These are phyloP conservation scores for Petunia secreta DNA, from an alignment of 257 asterid genomes.

Conservation along the genomic window DNA sequence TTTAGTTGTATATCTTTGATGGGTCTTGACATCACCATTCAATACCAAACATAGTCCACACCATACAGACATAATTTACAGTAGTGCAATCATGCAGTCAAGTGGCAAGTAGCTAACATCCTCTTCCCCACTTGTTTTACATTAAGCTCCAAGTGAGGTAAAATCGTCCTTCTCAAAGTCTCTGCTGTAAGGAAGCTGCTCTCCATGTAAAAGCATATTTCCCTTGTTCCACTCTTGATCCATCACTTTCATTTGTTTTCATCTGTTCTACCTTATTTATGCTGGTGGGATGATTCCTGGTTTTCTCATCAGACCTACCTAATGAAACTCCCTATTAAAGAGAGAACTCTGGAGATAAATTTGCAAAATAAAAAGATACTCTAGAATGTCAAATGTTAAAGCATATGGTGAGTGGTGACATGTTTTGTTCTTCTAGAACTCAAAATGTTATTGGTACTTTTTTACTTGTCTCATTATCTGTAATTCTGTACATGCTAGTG, in stretches of 20 bases:
- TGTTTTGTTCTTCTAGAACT: neutral
- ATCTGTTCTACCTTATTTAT: neutral
- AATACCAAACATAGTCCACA: neutral
- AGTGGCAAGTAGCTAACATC: slow-evolving; percentile 7
- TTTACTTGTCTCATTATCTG: neutral
- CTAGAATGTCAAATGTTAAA: neutral
- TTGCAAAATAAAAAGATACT: neutral
- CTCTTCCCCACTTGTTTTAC: neutral
- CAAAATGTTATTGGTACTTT: neutral
- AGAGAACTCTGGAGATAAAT: neutral
- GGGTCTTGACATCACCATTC: slow-evolving; percentile 18
- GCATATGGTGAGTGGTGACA: slow-evolving; percentile 16
- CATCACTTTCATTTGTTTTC: neutral
- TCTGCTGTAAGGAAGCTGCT: neutral
- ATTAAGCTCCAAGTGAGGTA: neutral
- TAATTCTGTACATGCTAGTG: neutral
- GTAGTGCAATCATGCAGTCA: neutral
- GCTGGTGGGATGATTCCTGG: neutral
- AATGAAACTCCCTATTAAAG: slow-evolving; percentile 1
- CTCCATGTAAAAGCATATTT: neutral
- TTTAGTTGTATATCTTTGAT: neutral
- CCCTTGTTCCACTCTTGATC: neutral
- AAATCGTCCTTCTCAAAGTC: neutral
- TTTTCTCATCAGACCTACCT: slow-evolving; percentile 9
- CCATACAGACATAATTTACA: neutral